Evolutionary conservation across 192 early-diverging fungal genomes (phyloP).

Genomic region (Linnemannia schmuckeri): DNA sequence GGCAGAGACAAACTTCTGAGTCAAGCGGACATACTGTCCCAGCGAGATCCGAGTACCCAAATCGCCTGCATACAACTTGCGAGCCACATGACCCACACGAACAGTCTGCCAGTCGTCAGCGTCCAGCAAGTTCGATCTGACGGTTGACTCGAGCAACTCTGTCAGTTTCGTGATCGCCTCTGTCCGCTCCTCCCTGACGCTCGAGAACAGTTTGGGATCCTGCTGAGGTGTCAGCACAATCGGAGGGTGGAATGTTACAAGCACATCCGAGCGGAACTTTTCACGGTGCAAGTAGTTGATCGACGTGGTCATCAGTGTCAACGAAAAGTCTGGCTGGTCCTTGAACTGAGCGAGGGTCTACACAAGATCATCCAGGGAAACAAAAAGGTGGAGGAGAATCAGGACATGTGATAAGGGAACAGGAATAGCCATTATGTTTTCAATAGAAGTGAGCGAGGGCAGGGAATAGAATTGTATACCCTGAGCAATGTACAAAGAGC

Average conservation of each 20-base stretch:
- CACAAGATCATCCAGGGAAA: background rate
- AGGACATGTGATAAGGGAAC: background rate
- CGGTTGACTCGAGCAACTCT: slow-evolving; percentile 37
- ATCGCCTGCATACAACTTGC: slow-evolving; percentile 56
- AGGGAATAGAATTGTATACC: background rate
- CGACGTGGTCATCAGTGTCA: slow-evolving; percentile 54
- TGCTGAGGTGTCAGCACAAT: slow-evolving; percentile 58
- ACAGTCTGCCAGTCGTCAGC: slow-evolving; percentile 57
- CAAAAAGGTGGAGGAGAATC: background rate
- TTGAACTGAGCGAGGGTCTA: slow-evolving; percentile 45
- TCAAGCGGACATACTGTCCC: slow-evolving; percentile 54
- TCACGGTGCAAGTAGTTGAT: slow-evolving; percentile 58
- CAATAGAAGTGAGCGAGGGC: background rate
- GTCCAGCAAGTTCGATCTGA: slow-evolving; percentile 51
- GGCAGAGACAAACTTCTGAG: slow-evolving; percentile 48
- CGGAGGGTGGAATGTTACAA: slow-evolving; percentile 56
- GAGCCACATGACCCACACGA: slow-evolving; percentile 54
- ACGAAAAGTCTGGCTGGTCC: slow-evolving; percentile 51
- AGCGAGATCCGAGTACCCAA: slow-evolving; percentile 57
- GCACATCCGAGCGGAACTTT: slow-evolving; percentile 58
- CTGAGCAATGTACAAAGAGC: background rate
- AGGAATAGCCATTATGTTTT: background rate
- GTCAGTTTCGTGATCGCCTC: slow-evolving; percentile 56
- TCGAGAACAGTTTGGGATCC: slow-evolving; percentile 41
- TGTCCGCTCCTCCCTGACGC: slow-evolving; percentile 23